A percentile compares a stretch with the other conserved stretches of the same genome.
These are phyloP conservation scores for Populus trichocarpa DNA, from an alignment of 441 rosid genomes.

Conservation along the genomic window DNA sequence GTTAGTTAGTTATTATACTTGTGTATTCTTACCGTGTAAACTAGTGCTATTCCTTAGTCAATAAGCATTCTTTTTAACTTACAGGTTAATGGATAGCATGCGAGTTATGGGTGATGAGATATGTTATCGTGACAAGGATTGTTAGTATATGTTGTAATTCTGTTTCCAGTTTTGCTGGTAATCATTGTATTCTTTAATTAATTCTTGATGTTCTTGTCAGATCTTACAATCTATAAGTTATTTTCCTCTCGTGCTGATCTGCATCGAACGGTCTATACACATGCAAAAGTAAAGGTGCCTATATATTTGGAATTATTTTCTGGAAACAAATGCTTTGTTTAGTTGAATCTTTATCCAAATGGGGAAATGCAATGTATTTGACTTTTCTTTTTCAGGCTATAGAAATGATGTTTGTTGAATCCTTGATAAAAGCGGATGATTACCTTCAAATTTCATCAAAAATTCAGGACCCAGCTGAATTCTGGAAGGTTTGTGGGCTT, in stretches of 20 bases:
- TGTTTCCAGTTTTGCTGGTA: conserved; percentile 1
- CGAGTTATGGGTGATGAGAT: conserved; percentile 62
- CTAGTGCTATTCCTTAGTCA: background rate
- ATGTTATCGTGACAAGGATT: conserved; percentile 66
- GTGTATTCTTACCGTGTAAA: conserved; percentile 31
- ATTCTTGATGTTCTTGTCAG: conserved; percentile 30
- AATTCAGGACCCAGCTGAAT: conserved; percentile 45
- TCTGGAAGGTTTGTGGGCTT: conserved; percentile 50
- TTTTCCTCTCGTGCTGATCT: conserved; percentile 72
- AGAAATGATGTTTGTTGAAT: conserved; percentile 69
- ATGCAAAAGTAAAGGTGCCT: conserved; percentile 69
- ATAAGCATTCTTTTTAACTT: conserved; percentile 12
- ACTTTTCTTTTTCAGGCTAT: conserved; percentile 45
- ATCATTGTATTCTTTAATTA: conserved; percentile 16
- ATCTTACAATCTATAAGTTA: conserved; percentile 58
- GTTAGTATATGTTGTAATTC: conserved; percentile 39
- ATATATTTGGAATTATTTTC: conserved; percentile 10
- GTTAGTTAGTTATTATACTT: conserved; percentile 6
- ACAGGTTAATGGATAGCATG: conserved; percentile 71
- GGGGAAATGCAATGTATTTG: conserved; percentile 4
- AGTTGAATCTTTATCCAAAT: conserved; percentile 5
- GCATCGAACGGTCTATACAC: conserved; percentile 70
- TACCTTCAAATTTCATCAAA: conserved; percentile 38
- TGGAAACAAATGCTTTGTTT: background rate
- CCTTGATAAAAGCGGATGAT: conserved; percentile 47